These are phyloP conservation scores for Exophiala xenobiotica DNA, from an alignment of 2,329 filamentous ascomycete genomes.

Conservation along the genomic window DNA sequence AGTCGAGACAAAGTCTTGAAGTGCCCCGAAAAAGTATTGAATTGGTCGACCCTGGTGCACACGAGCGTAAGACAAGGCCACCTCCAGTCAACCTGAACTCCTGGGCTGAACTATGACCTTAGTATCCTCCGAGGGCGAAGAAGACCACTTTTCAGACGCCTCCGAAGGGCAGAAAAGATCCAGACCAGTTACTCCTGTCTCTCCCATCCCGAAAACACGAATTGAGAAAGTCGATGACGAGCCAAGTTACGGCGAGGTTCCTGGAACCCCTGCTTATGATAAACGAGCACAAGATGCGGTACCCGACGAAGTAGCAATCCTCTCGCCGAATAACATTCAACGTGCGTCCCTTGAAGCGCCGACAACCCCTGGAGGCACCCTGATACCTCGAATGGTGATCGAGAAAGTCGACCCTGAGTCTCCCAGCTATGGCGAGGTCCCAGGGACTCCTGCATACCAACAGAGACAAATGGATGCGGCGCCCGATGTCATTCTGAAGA, in stretches of 20 bases:
- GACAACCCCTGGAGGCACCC: conserved; percentile 51
- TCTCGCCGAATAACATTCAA: conserved; percentile 48
- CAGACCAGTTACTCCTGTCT: conserved; percentile 41
- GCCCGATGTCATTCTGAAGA: conserved; percentile 57
- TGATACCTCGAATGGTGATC: conserved; percentile 60
- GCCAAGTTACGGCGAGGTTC: conserved; percentile 60
- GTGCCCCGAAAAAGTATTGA: conserved; percentile 57
- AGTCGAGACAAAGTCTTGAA: conserved; percentile 43
- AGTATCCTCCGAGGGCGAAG: conserved; percentile 54
- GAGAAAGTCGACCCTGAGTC: conserved; percentile 59
- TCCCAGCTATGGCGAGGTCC: conserved; percentile 61
- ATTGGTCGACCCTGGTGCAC: conserved; percentile 57
- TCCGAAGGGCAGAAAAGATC: conserved; percentile 53
- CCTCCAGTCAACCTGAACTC: neutral
- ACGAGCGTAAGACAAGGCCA: conserved; percentile 39
- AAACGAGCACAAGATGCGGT: conserved; percentile 59
- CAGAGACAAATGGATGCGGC: conserved; percentile 58
- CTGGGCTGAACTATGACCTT: conserved; percentile 19
- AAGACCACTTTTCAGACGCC: conserved; percentile 67
- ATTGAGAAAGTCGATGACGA: conserved; percentile 62
- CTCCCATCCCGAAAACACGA: conserved; percentile 60
- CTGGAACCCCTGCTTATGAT: conserved; percentile 61
- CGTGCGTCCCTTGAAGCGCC: conserved; percentile 45
- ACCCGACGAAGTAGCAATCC: conserved; percentile 62
- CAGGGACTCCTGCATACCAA: conserved; percentile 59